Percentiles rank a stretch among this genome's conserved stretches.
These are phyloP conservation scores for Volvox africanus DNA, from an alignment of 139 green algal genomes.

Conservation along the genomic window DNA sequence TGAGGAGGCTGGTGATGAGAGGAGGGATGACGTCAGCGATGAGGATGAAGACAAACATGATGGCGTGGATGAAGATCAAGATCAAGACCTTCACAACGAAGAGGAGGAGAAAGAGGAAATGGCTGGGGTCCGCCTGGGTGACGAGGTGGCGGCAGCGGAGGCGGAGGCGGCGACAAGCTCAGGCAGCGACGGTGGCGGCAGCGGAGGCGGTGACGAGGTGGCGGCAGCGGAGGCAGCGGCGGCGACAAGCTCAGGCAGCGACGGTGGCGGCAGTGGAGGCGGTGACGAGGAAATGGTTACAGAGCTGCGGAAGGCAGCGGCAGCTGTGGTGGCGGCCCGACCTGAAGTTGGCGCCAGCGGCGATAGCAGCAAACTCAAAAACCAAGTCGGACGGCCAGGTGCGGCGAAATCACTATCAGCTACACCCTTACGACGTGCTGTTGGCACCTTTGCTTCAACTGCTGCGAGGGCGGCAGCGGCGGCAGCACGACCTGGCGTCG, in stretches of 20 bases:
- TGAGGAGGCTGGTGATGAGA: no score
- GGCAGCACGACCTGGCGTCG: neutral
- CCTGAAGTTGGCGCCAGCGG: neutral
- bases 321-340: neutral
- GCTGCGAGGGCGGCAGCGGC: neutral
- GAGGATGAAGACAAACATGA: constrained; percentile 1
- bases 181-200: no score
- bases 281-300: neutral
- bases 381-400: neutral
- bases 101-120: neutral
- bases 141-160: constrained; percentile 1
- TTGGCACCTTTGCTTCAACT: no score
- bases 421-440: neutral
- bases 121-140: neutral
- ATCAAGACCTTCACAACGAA: constrained; percentile 35
- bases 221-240: no score
- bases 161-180: constrained; percentile 43
- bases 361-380: neutral
- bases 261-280: neutral
- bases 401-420: neutral
- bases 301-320: no score
- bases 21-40: no score
- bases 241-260: neutral
- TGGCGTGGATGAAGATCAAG: neutral
- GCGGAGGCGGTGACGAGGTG: neutral